phyloP scores from a whole-genome alignment of 2,329 filamentous ascomycete species.

The Cladosporium halotolerans region DNA sequence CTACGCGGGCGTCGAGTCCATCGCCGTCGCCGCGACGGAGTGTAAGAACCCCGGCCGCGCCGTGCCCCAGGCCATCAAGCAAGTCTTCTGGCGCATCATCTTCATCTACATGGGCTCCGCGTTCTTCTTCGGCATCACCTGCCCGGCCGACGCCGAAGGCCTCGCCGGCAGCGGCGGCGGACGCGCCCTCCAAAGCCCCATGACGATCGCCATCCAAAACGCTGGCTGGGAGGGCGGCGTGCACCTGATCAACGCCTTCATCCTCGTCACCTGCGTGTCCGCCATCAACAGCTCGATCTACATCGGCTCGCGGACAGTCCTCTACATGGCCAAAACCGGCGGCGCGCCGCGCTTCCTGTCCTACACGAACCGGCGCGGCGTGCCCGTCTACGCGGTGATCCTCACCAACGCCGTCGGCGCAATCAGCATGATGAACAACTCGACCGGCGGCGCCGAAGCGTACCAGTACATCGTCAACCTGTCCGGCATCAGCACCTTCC shows the following conservation, averaged over 20 bases:
- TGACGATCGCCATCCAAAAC: conserved; percentile 67
- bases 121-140: conserved; percentile 69
- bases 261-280: conserved; percentile 37
- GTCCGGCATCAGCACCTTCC: conserved; percentile 62
- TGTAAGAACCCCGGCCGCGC: conserved; percentile 45
- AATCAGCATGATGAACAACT: conserved; percentile 69
- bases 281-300: conserved; percentile 73
- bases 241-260: conserved; percentile 45
- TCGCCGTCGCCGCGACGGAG: conserved; percentile 49
- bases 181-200: conserved; percentile 62
- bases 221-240: conserved; percentile 68
- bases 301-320: conserved; percentile 65
- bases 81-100: conserved; percentile 30
- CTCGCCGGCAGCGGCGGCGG: conserved; percentile 53
- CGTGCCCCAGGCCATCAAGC: conserved; percentile 27
- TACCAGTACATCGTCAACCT: conserved; percentile 67
- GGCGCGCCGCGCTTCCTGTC: conserved; percentile 67
- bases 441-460: conserved; percentile 58
- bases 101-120: conserved; percentile 64
- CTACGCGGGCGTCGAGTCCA: conserved; percentile 48
- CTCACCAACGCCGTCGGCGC: conserved; percentile 66
- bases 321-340: conserved; percentile 68
- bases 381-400: conserved; percentile 54
- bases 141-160: conserved; percentile 60
- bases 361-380: conserved; percentile 59